Evolutionary conservation across 768 basidiomycete genomes (phyloP).

Genomic region (Dentipellis sp.): DNA sequence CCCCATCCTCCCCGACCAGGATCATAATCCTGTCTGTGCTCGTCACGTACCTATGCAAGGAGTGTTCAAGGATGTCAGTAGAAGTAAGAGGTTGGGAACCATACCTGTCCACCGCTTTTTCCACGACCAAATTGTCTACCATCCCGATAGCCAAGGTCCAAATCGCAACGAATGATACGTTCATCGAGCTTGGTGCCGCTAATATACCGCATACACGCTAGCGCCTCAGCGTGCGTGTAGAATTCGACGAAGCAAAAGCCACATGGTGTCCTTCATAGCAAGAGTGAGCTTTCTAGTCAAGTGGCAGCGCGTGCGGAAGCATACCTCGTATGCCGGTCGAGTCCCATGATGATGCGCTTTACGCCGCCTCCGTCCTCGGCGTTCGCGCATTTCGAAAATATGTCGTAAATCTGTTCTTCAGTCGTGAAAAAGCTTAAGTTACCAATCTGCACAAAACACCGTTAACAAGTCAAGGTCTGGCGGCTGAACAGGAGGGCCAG

Average conservation of each 20-base stretch:
- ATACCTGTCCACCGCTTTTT: conserved; percentile 89
- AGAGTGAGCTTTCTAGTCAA: conserved; percentile 6
- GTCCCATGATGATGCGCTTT: conserved; percentile 91
- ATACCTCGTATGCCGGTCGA: conserved; percentile 82
- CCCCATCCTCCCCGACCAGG: conserved; percentile 95
- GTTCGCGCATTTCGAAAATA: conserved; percentile 85
- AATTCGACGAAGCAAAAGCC: conserved; percentile 97
- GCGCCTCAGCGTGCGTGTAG: conserved; percentile 89
- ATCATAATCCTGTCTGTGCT: conserved; percentile 95
- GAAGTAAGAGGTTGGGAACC: background rate
- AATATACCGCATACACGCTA: conserved; percentile 88
- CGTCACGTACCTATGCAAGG: conserved; percentile 60
- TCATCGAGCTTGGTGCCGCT: conserved; percentile 99
- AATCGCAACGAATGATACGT: conserved; percentile 94
- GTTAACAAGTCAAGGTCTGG: too few species aligned
- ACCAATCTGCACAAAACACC: conserved; percentile 51
- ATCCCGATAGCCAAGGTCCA: conserved; percentile 94
- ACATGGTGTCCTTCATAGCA: conserved; percentile 63
- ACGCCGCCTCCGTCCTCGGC: conserved; percentile 84
- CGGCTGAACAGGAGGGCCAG: conserved; percentile 19
- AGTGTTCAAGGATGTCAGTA: too few species aligned
- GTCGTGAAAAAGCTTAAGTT: conserved; percentile 93
- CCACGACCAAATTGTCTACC: conserved; percentile 96
- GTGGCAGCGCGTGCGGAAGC: conserved; percentile 8
- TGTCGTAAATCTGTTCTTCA: conserved; percentile 92